Base-by-base conservation (phyloP, 225 moss, liverwort and hornwort species). In the Ulota crispa region DNA sequence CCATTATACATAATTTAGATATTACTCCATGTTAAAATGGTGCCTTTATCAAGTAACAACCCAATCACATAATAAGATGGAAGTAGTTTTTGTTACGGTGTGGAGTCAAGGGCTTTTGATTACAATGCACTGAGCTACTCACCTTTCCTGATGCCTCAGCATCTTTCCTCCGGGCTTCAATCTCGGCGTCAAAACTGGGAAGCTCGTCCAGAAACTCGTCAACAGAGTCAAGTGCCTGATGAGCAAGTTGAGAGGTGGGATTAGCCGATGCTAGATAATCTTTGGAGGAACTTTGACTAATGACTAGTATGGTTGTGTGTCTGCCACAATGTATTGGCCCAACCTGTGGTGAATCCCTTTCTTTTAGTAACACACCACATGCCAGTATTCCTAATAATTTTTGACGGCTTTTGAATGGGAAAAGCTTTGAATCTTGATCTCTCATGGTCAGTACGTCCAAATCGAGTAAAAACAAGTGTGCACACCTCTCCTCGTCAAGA, bases 71-170 rank as follows among this genome's bases (percentile, higher is more conserved):
- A 3, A 45, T 14, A 45, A 14, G 45, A 3, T 45, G 45, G 14
- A 14, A 45, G 45, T 14, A 14, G 2, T 45, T 45, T 45, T 45
- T 45, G 45, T 14, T 45, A 45, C 37, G 28, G 54, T 36, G 23
- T 23, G 34, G 6, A 37, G 7, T 68, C 21, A 13, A 72, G n/a
- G 16, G 36, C 28, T 60, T 27, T 67, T 27, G 10, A 26, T 54
- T 45, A 64, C 37, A 26, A 81, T 63, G 50, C 13, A 45, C 14
- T 55, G 26, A 15, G 57, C 59, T 56, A 72, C 82, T 78, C 78
- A 94, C 94, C 91, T 93, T 76, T 68, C 92, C 99, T 57, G 92
- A 85, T 45, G 87, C 81, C 52, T 94, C 92, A 26, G 96, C 99
- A 76, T 91, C 93, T 55, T 90, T 85, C 67, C 93, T 89, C 83